phyloP scores from a whole-genome alignment of 441 rosid species.

The Brassica balearica region DNA sequence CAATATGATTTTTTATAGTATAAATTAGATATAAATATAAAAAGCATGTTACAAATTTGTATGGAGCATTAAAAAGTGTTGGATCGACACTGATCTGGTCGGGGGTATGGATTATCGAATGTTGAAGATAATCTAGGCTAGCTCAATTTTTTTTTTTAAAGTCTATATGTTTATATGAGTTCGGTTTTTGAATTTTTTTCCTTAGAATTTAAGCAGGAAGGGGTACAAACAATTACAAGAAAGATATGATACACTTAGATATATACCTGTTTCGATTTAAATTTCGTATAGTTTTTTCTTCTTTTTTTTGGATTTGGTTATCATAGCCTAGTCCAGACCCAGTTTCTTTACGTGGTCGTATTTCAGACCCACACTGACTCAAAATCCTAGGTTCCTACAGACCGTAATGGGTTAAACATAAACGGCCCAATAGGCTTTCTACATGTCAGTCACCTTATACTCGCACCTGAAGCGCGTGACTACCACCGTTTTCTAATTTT shows the following conservation, averaged over 20 bases:
- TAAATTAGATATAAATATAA: too few relatives aligned
- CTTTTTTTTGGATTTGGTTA: too few relatives aligned
- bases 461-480: conserved; percentile 11
- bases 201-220: not conserved
- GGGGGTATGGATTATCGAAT: not conserved
- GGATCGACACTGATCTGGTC: not conserved
- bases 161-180: not conserved
- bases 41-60: not conserved
- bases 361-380: not conserved
- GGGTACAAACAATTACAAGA: not conserved
- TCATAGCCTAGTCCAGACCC: not conserved
- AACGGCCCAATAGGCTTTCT: conserved; percentile 6
- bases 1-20: not conserved
- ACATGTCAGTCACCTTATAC: not conserved
- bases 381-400: not conserved
- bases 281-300: not conserved
- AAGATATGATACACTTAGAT: too few relatives aligned
- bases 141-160: not conserved
- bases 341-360: not conserved
- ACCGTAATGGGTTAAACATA: not conserved
- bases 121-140: not conserved
- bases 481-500: not conserved
- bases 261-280: not conserved
- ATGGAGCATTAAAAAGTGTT: not conserved
- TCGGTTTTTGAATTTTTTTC: not conserved